Conservation (phyloP, 2,329 filamentous ascomycete species). For the Sporothrix pseudoabietina region DNA sequence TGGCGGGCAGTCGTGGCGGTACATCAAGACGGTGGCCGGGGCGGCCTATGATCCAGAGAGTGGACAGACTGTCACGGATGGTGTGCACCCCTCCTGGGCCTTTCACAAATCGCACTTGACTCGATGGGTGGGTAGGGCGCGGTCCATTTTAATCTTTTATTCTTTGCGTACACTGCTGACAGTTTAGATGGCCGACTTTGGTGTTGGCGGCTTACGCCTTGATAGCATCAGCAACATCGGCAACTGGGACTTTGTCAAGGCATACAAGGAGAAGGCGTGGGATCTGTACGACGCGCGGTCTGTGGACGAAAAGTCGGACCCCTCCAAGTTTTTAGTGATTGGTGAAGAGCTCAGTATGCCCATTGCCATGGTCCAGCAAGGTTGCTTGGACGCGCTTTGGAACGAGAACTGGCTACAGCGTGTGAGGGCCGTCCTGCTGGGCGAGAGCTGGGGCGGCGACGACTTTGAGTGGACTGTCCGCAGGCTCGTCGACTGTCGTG, state of each 20-base stretch:
- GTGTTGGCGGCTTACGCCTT: conserved; percentile 36
- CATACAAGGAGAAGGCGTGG: conserved; percentile 36
- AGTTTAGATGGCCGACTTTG: conserved; percentile 36
- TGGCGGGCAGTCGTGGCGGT: conserved; percentile 36
- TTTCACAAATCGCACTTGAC: conserved; percentile 36
- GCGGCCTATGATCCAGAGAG: conserved; percentile 35
- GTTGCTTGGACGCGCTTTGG: conserved; percentile 37
- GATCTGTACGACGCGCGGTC: conserved; percentile 33
- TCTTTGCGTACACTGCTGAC: background rate
- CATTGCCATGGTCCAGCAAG: conserved; percentile 33
- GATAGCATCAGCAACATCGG: conserved; percentile 39
- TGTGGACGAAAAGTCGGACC: conserved; percentile 19
- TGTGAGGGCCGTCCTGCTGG: conserved; percentile 34
- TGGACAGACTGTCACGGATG: conserved; percentile 18
- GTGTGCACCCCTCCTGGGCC: conserved; percentile 33
- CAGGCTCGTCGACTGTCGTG: conserved; percentile 35
- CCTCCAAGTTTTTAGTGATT: conserved; percentile 36
- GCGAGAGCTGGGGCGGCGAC: conserved; percentile 32
- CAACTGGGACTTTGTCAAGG: conserved; percentile 37
- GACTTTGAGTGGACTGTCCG: conserved; percentile 37
- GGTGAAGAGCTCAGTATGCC: conserved; percentile 38
- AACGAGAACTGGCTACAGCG: conserved; percentile 37
- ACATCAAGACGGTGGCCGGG: conserved; percentile 27
- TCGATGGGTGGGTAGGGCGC: conserved; percentile 28
- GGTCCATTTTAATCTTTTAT: background rate